Evolutionary conservation across 2,329 filamentous ascomycete species (phyloP).

Genomic region (Ceratocystis destructans): DNA sequence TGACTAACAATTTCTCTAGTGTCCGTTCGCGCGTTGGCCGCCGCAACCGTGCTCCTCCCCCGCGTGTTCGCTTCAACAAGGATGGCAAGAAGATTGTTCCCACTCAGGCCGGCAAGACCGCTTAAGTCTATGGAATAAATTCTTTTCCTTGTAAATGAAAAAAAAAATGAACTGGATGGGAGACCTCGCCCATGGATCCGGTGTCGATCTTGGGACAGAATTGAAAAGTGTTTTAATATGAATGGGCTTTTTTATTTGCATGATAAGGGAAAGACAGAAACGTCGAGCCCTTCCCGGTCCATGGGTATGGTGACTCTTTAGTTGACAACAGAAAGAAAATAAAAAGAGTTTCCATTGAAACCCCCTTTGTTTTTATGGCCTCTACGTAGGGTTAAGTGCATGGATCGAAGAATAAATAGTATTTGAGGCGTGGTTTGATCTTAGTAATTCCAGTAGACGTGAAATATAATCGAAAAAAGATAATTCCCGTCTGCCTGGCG

Average conservation of each 20-base stretch:
- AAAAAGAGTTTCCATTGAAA: slow-evolving; percentile 4
- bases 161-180: slow-evolving; percentile 7
- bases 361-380: too few relatives aligned
- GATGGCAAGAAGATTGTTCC: slow-evolving; percentile 99
- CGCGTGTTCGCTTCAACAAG: slow-evolving; percentile 99
- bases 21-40: slow-evolving; percentile 93
- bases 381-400: too few relatives aligned
- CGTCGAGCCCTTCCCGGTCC: slow-evolving; percentile 9
- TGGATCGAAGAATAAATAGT: too few relatives aligned
- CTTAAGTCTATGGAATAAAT: slow-evolving; percentile 12
- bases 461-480: too few relatives aligned
- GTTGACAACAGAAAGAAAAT: slow-evolving; percentile 6
- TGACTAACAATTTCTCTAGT: slow-evolving; percentile 43
- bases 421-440: too few relatives aligned
- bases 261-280: slow-evolving; percentile 13
- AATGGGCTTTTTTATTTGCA: slow-evolving; percentile 5
- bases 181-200: slow-evolving; percentile 13
- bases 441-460: too few relatives aligned
- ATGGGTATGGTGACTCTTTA: slow-evolving; percentile 12
- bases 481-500: too few relatives aligned
- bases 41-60: slow-evolving; percentile 96
- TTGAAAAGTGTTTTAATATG: slow-evolving; percentile 10
- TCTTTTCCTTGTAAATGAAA: slow-evolving; percentile 2
- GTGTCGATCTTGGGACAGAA: slow-evolving; percentile 17
- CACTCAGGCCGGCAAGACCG: slow-evolving; percentile 58